phyloP scores from a whole-genome alignment of 2,329 filamentous ascomycete species.

The Talaromyces sp. region DNA sequence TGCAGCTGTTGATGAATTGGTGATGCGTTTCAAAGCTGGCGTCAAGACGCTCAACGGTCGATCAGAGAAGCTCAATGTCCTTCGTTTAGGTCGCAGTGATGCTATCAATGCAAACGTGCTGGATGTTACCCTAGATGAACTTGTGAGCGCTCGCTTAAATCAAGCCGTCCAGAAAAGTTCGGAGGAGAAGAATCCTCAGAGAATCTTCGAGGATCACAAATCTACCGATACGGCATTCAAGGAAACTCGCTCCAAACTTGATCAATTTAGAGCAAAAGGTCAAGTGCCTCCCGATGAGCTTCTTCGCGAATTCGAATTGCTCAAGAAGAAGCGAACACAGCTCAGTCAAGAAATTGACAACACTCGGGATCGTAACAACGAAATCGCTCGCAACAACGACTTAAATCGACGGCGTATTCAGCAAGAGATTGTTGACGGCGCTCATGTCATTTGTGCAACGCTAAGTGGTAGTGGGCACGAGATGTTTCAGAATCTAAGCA shows the following conservation, averaged over 20 bases:
- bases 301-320: conserved; percentile 70
- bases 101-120: conserved; percentile 85
- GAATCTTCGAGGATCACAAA: conserved; percentile 69
- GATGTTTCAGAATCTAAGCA: conserved; percentile 89
- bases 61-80: conserved; percentile 73
- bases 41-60: conserved; percentile 74
- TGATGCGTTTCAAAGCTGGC: conserved; percentile 85
- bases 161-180: conserved; percentile 44
- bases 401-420: conserved; percentile 79
- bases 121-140: conserved; percentile 89
- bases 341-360: conserved; percentile 83
- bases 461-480: conserved; percentile 95
- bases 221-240: conserved; percentile 63
- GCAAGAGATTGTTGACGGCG: conserved; percentile 83
- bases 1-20: conserved; percentile 92
- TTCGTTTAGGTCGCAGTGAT: conserved; percentile 86
- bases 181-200: conserved; percentile 53
- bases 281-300: conserved; percentile 50
- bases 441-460: conserved; percentile 91
- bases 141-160: conserved; percentile 71
- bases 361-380: conserved; percentile 80
- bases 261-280: conserved; percentile 59
- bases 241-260: conserved; percentile 67
- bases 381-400: conserved; percentile 77
- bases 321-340: conserved; percentile 71